A percentile compares a stretch with the other conserved stretches of the same genome.
phyloP scores from a whole-genome alignment of 495 filamentous ascomycete species.

The Penicillium verhagenii region DNA sequence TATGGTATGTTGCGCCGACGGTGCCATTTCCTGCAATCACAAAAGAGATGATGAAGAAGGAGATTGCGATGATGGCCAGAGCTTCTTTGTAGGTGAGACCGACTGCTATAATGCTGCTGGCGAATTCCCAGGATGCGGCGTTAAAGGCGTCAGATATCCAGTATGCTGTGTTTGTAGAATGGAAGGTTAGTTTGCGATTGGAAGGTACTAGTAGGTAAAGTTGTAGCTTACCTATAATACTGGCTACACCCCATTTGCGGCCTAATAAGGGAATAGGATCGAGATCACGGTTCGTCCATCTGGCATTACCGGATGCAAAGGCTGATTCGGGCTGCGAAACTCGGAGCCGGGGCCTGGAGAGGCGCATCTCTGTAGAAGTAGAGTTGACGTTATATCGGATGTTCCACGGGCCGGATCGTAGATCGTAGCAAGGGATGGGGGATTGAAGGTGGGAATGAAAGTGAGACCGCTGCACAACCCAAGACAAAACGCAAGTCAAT shows the following conservation, averaged over 20 bases:
- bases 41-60: constrained; percentile 61
- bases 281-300: constrained; percentile 47
- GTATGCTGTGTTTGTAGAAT: too few relatives aligned
- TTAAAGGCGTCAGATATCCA: constrained; percentile 67
- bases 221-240: constrained; percentile 34
- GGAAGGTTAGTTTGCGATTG: neutral
- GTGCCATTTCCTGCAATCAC: constrained; percentile 64
- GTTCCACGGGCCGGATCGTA: neutral
- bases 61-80: constrained; percentile 58
- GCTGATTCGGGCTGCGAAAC: constrained; percentile 36
- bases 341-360: constrained; percentile 29
- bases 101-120: constrained; percentile 59
- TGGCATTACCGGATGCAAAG: constrained; percentile 39
- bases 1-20: constrained; percentile 60
- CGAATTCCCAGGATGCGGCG: constrained; percentile 60
- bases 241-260: constrained; percentile 45
- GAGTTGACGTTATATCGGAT: neutral
- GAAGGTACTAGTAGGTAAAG: neutral
- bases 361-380: constrained; percentile 15
- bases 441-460: neutral
- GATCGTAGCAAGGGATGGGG: neutral
- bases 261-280: constrained; percentile 40
- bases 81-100: constrained; percentile 63
- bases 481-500: too few relatives aligned
- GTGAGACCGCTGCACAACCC: too few relatives aligned